Base-by-base conservation (phyloP, 139 green algal genomes). In the Gonium pectorale region DNA sequence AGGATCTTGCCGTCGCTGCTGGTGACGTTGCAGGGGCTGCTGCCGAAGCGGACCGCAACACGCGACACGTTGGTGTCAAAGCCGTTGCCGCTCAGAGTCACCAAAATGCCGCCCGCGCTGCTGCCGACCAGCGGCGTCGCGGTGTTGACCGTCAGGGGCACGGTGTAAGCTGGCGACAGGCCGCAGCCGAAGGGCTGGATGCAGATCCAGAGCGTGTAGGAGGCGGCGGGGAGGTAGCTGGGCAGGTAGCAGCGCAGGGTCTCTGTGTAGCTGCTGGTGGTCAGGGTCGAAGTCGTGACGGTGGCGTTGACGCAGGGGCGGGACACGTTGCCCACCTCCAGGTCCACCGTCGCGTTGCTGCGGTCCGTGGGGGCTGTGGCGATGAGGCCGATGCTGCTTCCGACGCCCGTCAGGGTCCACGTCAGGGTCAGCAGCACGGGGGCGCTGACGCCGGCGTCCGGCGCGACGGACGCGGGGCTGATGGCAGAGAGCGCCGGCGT, bases 171-270 rank as follows among this genome's bases (percentile, higher is more conserved):
- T n/a, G n/a, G 49, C 41, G 33, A 2, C 17, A 59, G 24, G 46
- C 79, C 79, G 64, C 79, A 85, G 46, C 79, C 79, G 21, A 59
- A 77, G 15, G 79, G 79, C 64, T 54, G 46, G 17, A 77, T 33
- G 79, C 79, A 85, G 22, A 87, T 2, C 82, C 82, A 87, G 24
- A 88, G 46, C 33, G 73, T 73, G 66, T 80, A 84, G 54, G 40
- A 66, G 15, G 54, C 63, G 31, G 85, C 75, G 19, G 85, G 85
- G 26, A 85, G 29, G 56, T 66, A 77, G 41, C 27, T 3, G 1
- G 85, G 73, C 67, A 89, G 79, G 27, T 31, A 7, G 68, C 75
- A 85, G 35, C 9, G 37, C 3, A 74, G 22, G 9, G 22, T 70
- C 37, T 84, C 75, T 1, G 11, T 40, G 75, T 83, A 84, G 1